Evolutionary conservation across 768 basidiomycete species (phyloP).

Genomic region (Hebeloma cylindrosporum): DNA sequence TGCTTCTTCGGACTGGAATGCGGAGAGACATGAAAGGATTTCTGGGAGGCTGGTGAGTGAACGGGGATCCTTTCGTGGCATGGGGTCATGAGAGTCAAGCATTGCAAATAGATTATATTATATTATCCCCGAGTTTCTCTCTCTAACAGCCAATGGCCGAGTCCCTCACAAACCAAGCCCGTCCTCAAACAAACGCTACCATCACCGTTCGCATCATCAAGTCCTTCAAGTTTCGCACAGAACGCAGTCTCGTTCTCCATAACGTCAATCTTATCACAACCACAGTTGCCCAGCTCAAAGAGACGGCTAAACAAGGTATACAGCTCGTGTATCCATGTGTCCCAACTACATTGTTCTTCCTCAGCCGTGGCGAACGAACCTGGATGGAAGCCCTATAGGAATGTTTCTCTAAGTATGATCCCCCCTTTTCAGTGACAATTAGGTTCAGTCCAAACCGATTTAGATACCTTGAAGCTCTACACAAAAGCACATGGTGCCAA

Average conservation of each 20-base stretch:
- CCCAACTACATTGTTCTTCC: constrained; percentile 3
- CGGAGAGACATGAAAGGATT: constrained; percentile 72
- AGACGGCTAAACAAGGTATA: constrained; percentile 64
- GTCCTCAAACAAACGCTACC: constrained; percentile 74
- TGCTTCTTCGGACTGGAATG: constrained; percentile 74
- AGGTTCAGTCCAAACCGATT: constrained; percentile 8
- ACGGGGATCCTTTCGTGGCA: constrained; percentile 39
- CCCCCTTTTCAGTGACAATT: constrained; percentile 4
- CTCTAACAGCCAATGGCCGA: constrained; percentile 24
- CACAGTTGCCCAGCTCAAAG: constrained; percentile 82
- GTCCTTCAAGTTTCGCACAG: constrained; percentile 90
- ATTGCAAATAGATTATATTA: too few relatives aligned
- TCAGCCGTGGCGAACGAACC: constrained; percentile 70
- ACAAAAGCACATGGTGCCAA: constrained; percentile 94
- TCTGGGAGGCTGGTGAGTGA: constrained; percentile 63
- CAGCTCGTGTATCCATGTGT: constrained; percentile 7
- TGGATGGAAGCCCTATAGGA: constrained; percentile 90
- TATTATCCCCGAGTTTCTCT: too few relatives aligned
- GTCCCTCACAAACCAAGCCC: constrained; percentile 60
- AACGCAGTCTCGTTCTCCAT: constrained; percentile 82
- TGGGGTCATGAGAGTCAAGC: too few relatives aligned
- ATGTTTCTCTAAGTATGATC: constrained; percentile 60
- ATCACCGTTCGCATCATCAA: constrained; percentile 93
- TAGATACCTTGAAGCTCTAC: constrained; percentile 94
- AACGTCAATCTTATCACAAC: constrained; percentile 74